Conservation (phyloP, 441 rosid genomes). For the Daphne laureola region DNA sequence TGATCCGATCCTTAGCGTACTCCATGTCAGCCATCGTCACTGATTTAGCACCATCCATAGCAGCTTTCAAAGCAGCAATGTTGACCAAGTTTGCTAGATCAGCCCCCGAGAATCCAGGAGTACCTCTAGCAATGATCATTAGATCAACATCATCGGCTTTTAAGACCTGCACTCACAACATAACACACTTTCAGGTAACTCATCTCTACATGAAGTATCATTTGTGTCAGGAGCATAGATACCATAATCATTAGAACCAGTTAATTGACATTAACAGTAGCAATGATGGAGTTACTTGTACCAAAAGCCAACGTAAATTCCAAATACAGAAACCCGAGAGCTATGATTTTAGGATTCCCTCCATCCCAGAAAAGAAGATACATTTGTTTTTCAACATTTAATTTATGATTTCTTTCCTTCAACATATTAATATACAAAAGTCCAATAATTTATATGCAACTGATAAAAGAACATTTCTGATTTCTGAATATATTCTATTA, state of each 20-base stretch:
- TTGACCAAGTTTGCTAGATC: slow-evolving; percentile 89
- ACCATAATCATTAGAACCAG: not conserved
- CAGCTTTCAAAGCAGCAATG: slow-evolving; percentile 92
- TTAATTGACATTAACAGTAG: not conserved
- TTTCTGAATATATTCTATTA: too few species aligned
- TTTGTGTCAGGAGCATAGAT: not conserved
- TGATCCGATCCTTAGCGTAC: slow-evolving; percentile 86
- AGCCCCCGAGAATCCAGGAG: slow-evolving; percentile 96
- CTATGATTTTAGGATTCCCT: too few species aligned
- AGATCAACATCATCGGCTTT: slow-evolving; percentile 87
- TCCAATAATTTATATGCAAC: too few species aligned
- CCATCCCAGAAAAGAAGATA: too few species aligned
- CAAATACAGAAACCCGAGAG: too few species aligned
- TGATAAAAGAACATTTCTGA: too few species aligned
- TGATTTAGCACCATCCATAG: slow-evolving; percentile 87
- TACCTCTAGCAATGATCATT: slow-evolving; percentile 90
- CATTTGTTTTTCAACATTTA: too few species aligned
- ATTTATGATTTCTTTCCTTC: too few species aligned
- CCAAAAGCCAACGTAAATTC: not conserved
- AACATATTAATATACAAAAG: too few species aligned
- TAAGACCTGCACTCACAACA: slow-evolving; percentile 43
- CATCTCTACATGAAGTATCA: not conserved
- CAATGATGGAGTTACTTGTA: not conserved
- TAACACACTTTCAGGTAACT: slow-evolving; percentile 4
- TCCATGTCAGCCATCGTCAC: slow-evolving; percentile 88